Evolutionary conservation across 2,329 filamentous ascomycete species (phyloP).

Genomic region (Penicillium corylophilum): DNA sequence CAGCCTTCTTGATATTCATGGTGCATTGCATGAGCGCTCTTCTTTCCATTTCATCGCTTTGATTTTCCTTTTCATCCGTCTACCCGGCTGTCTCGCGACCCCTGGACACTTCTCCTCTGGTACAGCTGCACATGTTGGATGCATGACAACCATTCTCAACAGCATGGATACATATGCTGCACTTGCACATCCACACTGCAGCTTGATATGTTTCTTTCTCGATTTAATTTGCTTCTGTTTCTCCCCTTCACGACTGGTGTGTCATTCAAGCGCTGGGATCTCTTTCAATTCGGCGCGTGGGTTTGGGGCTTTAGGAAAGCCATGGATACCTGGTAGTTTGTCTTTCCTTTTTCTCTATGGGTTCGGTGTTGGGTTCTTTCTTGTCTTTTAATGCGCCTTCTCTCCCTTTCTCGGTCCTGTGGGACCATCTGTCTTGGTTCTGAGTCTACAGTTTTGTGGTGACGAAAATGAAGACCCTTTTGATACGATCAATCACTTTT

Average conservation of each 20-base stretch:
- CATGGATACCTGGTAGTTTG: constrained; percentile 5
- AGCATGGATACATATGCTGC: not conserved
- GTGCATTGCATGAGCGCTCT: constrained; percentile 2
- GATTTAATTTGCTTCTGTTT: constrained; percentile 1
- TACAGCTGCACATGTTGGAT: not conserved
- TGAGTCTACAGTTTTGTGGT: not conserved
- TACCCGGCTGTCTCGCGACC: not conserved
- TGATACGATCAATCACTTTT: not conserved
- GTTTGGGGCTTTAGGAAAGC: constrained; percentile 6
- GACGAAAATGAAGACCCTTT: not conserved
- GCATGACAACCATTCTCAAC: not conserved
- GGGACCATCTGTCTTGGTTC: not conserved
- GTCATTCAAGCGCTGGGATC: not conserved
- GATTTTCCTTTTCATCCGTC: constrained; percentile 2
- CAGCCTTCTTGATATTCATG: constrained; percentile 4
- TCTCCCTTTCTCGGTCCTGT: not conserved
- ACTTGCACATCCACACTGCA: not conserved
- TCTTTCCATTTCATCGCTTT: constrained; percentile 8
- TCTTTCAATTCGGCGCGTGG: constrained; percentile 10
- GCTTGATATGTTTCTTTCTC: constrained; percentile 1
- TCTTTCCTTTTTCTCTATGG: not conserved
- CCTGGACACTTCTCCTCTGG: not conserved
- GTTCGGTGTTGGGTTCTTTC: not conserved
- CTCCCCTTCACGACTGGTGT: constrained; percentile 1
- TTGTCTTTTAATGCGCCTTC: not conserved